Evolutionary conservation across 2,329 filamentous ascomycete genomes (phyloP), one percentile per base, ranked within the genome.

Genomic region (Colletotrichum lupini): DNA sequence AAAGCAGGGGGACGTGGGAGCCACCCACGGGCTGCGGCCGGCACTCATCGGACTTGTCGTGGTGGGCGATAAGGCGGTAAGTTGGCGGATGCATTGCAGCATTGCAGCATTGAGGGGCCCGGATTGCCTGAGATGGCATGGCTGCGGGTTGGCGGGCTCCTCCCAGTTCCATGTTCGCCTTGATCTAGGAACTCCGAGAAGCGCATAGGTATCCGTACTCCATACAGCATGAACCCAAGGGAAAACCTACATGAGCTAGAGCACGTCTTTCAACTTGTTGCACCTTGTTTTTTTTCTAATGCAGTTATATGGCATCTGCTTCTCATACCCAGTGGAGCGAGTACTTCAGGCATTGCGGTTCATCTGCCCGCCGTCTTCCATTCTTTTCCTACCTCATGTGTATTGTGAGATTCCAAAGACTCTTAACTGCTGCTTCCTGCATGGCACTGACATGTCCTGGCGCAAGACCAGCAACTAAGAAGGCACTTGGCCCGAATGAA

Each of bases 361-460:
- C 30, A 30, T 66, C n/a, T 28, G 58, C 22, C 30, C 57, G 49
- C 58, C 53, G 57, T 37, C 53, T 22, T 37, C 49, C 26, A 46
- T 64, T 37, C 49, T 42, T n/a, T 64, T 16, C 37, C 37, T 42
- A 42, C 32, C 32, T 9, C 16, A 42, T 16, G 37, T 16, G 16
- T 16, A 42, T 14, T 42, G 16, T 42, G 14, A 42, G 37, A 42
- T 42, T 42, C 37, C 37, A 16, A 42, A 16, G 37, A 42, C 37
- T 42, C 37, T 19, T 42, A 14, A 42, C 49, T n/a, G 19, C 42
- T n/a, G 30, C 30, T 55, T 68, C 57, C n/a, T 70, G 55, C 66
- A 64, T 70, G 42, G 59, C 70, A 73, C 66, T 65, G 70, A 70
- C 66, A 56, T 59, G 64, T 69, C 67, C 66, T 46, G 42, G 67